Evolutionary conservation across 2,329 filamentous ascomycete genomes (phyloP).

Genomic region (Clarireedia hainanense): DNA sequence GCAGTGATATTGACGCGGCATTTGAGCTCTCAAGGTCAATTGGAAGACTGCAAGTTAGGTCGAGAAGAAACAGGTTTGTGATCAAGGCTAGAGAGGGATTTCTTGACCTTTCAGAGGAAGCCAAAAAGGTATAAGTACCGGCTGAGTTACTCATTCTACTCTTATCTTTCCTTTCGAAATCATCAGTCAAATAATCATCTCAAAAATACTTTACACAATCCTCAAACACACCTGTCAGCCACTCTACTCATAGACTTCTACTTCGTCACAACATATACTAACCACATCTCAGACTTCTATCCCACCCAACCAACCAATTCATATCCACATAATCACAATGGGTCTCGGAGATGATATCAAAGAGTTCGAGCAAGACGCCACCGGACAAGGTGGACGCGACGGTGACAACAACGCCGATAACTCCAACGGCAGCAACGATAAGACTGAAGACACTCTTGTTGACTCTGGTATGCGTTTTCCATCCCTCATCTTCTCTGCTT

Average conservation of each 20-base stretch:
- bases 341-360: constrained; percentile 25
- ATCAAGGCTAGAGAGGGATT: too few relatives aligned
- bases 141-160: too few relatives aligned
- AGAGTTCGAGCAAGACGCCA: constrained; percentile 26
- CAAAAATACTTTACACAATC: not conserved
- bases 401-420: constrained; percentile 27
- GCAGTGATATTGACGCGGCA: too few relatives aligned
- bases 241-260: not conserved
- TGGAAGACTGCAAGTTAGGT: too few relatives aligned
- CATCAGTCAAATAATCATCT: too few relatives aligned
- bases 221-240: not conserved
- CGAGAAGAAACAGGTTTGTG: too few relatives aligned
- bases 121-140: too few relatives aligned
- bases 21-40: too few relatives aligned
- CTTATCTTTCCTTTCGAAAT: too few relatives aligned
- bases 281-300: not conserved
- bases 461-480: constrained; percentile 27
- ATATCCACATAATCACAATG: constrained; percentile 16
- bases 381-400: constrained; percentile 29
- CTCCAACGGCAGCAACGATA: constrained; percentile 26
- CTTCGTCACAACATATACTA: not conserved
- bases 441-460: constrained; percentile 28
- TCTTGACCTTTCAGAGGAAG: too few relatives aligned
- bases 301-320: not conserved
- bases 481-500: not conserved